Base-by-base conservation (phyloP, 495 filamentous ascomycete genomes). In the Cenococcum geophilum region DNA sequence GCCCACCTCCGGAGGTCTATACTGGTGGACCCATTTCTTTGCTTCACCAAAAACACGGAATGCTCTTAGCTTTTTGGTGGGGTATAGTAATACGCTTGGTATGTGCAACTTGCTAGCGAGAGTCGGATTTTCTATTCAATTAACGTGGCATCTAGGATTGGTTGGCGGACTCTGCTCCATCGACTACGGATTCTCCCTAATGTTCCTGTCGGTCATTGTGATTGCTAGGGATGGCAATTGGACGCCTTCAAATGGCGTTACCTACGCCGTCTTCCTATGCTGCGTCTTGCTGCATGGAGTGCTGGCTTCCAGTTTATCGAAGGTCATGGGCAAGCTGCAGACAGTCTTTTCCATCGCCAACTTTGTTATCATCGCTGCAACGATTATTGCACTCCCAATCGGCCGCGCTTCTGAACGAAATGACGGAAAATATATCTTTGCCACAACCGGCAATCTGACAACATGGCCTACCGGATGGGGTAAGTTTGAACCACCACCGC, bases 1-100 rank as follows among this genome's bases (percentile, higher is more conserved):
- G 83, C 86, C 86, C 16, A 89, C 86, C 5, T 81, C 80, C 20
- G 86, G 86, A 10, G 85, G 84, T 11, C 72, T 88, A 4, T 87
- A 87, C 67, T 87, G 82, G 78, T 86, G 85, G 86, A 88, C 86
- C 5, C 84, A 87, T 62, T 85, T 81, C 73, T 87, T 86, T 68
- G 76, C 80, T 22, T 79, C 77, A 4, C 79, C 80, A 11, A 80
- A 79, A 51, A 82, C 76, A 49, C 78, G 84, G 55, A 86, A 85
- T 68, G 78, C 83, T 9, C 70, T 89, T 9, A 83, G 82, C 64
- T 89, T 87, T 67, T 69, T 89, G 27, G 85, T 89, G 25, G 86
- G 86, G 20, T 89, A 88, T 65, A 86, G 83, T 71, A 89, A 89
- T 64, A 89, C 81, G 1, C 72, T 89, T 21, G 86, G 64, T 65